Conservation (phyloP, 306 rosid genomes). For the Luffa acutangula region DNA sequence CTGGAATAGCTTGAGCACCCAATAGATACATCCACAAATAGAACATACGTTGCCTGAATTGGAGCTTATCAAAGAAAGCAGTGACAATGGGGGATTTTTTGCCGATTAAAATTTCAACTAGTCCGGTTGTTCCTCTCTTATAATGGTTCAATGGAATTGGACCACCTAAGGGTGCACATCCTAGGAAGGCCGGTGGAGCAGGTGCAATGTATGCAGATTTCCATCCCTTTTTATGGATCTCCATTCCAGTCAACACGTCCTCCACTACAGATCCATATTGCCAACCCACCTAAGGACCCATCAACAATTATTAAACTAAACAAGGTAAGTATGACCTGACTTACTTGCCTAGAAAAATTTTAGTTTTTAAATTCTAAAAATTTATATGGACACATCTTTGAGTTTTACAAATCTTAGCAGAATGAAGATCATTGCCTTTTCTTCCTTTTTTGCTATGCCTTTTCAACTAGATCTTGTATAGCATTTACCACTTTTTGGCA, state of each 20-base stretch:
- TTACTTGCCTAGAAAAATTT: no score
- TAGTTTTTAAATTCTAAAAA: no score
- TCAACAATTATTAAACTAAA: not conserved
- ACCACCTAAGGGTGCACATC: slow-evolving; percentile 39
- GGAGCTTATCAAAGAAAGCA: slow-evolving; percentile 29
- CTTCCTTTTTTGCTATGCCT: no score
- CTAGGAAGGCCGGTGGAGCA: slow-evolving; percentile 37
- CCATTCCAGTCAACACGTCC: slow-evolving; percentile 25
- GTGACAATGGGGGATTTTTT: slow-evolving; percentile 33
- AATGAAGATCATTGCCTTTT: no score
- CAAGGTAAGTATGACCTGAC: not conserved
- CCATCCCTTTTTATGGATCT: slow-evolving; percentile 25
- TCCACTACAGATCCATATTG: slow-evolving; percentile 22
- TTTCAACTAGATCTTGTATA: no score
- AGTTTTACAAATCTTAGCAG: no score
- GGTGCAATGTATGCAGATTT: slow-evolving; percentile 16
- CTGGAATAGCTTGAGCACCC: slow-evolving; percentile 24
- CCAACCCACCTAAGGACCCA: slow-evolving; percentile 21
- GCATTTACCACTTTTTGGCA: no score
- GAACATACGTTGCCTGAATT: slow-evolving; percentile 26
- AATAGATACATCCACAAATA: slow-evolving; percentile 29
- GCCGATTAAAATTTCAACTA: slow-evolving; percentile 39
- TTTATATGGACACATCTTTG: no score
- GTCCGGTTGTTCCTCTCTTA: slow-evolving; percentile 59
- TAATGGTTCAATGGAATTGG: slow-evolving; percentile 41